Conservation (phyloP, 495 filamentous ascomycete genomes). For the Penicillium paxilli region DNA sequence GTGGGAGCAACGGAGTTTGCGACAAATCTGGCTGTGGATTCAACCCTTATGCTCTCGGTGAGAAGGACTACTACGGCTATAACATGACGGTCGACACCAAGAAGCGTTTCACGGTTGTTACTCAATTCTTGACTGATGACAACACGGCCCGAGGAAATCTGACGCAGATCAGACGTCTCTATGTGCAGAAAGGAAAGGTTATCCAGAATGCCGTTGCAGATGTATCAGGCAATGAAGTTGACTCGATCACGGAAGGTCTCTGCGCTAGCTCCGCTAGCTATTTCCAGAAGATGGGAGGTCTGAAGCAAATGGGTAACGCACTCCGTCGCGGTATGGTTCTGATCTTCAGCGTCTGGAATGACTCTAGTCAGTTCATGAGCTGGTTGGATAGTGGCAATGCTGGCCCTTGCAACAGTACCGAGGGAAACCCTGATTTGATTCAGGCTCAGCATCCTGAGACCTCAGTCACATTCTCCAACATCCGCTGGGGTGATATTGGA, state of each 20-base stretch:
- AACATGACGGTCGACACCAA: slow-evolving; percentile 56
- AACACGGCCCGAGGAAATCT: slow-evolving; percentile 45
- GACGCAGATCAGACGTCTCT: slow-evolving; percentile 58
- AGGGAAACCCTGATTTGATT: slow-evolving; percentile 31
- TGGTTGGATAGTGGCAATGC: slow-evolving; percentile 59
- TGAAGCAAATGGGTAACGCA: slow-evolving; percentile 31
- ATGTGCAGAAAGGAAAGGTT: slow-evolving; percentile 60
- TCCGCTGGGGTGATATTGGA: slow-evolving; percentile 39
- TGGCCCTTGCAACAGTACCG: slow-evolving; percentile 58
- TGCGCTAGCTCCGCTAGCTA: slow-evolving; percentile 17
- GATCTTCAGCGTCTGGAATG: slow-evolving; percentile 66
- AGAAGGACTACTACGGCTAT: slow-evolving; percentile 56
- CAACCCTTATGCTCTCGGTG: slow-evolving; percentile 62
- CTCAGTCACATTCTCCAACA: slow-evolving; percentile 35
- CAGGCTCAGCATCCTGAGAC: slow-evolving; percentile 28
- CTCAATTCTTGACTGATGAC: slow-evolving; percentile 61
- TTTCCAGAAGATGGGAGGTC: slow-evolving; percentile 23
- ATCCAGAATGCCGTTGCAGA: slow-evolving; percentile 37
- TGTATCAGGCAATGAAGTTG: slow-evolving; percentile 11
- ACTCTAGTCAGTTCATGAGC: slow-evolving; percentile 56
- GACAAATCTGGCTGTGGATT: slow-evolving; percentile 65
- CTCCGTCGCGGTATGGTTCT: slow-evolving; percentile 64
- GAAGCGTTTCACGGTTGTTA: slow-evolving; percentile 63
- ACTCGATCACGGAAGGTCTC: slow-evolving; percentile 28
- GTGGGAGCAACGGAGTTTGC: slow-evolving; percentile 55